These are phyloP conservation scores for Termitomyces sp. DNA, from an alignment of 768 basidiomycete genomes.

Conservation along the genomic window DNA sequence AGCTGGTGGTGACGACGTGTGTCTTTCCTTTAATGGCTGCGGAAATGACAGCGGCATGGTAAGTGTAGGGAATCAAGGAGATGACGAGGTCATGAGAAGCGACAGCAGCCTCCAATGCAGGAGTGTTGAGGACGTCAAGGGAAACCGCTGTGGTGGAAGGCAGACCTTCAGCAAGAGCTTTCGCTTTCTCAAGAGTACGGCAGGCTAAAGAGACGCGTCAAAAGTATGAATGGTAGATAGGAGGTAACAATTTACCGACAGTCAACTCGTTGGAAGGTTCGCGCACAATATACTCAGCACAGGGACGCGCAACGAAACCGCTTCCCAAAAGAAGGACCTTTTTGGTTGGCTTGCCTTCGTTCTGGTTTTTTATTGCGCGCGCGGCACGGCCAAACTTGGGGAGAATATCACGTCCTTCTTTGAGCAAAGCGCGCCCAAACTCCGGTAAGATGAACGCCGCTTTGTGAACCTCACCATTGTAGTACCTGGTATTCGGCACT, in stretches of 20 bases:
- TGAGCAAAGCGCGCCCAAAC: slow-evolving; percentile 73
- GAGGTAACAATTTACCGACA: slow-evolving; percentile 51
- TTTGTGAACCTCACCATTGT: slow-evolving; percentile 76
- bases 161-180: slow-evolving; percentile 65
- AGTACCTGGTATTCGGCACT: slow-evolving; percentile 75
- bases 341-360: slow-evolving; percentile 39
- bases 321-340: slow-evolving; percentile 89
- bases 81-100: slow-evolving; percentile 91
- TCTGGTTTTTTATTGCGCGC: slow-evolving; percentile 32
- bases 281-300: slow-evolving; percentile 89
- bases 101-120: slow-evolving; percentile 75
- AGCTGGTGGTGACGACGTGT: slow-evolving; percentile 94
- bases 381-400: slow-evolving; percentile 75
- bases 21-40: slow-evolving; percentile 88
- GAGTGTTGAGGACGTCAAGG: slow-evolving; percentile 72
- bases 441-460: slow-evolving; percentile 91
- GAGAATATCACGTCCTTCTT: slow-evolving; percentile 65
- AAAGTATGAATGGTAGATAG: neutral
- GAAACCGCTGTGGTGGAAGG: slow-evolving; percentile 70
- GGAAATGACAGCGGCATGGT: slow-evolving; percentile 87
- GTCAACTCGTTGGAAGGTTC: slow-evolving; percentile 80
- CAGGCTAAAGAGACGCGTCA: slow-evolving; percentile 51
- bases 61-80: slow-evolving; percentile 93
- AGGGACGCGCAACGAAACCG: slow-evolving; percentile 95
- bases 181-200: slow-evolving; percentile 76